These are phyloP conservation scores for Vitis labrusca DNA, from an alignment of 164 flowering plant species.

Conservation along the genomic window DNA sequence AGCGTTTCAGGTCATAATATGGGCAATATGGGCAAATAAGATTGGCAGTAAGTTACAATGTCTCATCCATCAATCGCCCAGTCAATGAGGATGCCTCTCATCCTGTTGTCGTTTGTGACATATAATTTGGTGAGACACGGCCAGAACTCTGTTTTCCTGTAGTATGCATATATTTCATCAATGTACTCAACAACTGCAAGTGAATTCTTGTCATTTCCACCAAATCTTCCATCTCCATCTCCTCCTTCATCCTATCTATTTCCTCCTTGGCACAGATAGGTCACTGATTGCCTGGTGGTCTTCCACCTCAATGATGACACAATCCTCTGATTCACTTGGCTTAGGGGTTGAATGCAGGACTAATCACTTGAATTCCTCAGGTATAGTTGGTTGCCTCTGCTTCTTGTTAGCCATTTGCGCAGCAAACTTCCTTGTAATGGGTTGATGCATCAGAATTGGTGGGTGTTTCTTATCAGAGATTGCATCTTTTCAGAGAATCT, in stretches of 20 bases:
- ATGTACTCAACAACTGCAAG: constrained; percentile 84
- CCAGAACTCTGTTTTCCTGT: constrained; percentile 51
- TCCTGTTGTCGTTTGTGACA: constrained; percentile 71
- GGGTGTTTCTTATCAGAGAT: constrained; percentile 35
- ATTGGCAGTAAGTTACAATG: constrained; percentile 68
- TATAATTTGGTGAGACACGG: constrained; percentile 63
- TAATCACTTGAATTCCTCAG: constrained; percentile 38
- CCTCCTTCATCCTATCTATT: constrained; percentile 72
- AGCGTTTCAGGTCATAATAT: too few relatives aligned
- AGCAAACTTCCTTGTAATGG: constrained; percentile 80
- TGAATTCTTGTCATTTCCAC: constrained; percentile 48
- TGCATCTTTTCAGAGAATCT: constrained; percentile 37
- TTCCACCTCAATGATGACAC: constrained; percentile 49
- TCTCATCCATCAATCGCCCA: constrained; percentile 98
- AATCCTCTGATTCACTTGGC: constrained; percentile 30
- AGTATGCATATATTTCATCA: constrained; percentile 64
- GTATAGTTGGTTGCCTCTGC: constrained; percentile 3
- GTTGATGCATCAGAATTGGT: constrained; percentile 52
- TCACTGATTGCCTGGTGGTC: constrained; percentile 30
- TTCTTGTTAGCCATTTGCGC: constrained; percentile 64
- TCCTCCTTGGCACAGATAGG: constrained; percentile 58
- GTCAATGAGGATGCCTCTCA: constrained; percentile 91
- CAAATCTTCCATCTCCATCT: constrained; percentile 82
- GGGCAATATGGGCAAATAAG: constrained; percentile 27
- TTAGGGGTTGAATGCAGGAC: constrained; percentile 13